Evolutionary conservation across 1,139 yeast species (phyloP).

Genomic region (Yamadazyma songkhlaensis): DNA sequence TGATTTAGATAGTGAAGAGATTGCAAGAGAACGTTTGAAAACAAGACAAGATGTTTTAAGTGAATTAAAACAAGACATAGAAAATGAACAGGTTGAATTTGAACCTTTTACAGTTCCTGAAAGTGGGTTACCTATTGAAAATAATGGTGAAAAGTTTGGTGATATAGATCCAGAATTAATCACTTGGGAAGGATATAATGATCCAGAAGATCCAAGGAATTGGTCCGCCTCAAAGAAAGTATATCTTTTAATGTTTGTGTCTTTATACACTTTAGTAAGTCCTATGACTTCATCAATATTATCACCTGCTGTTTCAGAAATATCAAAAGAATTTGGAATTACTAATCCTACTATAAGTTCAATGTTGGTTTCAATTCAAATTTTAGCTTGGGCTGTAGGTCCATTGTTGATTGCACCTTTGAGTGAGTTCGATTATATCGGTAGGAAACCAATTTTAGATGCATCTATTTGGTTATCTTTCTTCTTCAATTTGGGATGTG

Average conservation of each 20-base stretch:
- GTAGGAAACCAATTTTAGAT: slow-evolving; percentile 40
- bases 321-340: slow-evolving; percentile 33
- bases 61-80: slow-evolving; percentile 25
- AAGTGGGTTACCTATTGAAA: slow-evolving; percentile 26
- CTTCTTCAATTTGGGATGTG: slow-evolving; percentile 40
- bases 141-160: slow-evolving; percentile 37
- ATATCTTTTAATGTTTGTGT: slow-evolving; percentile 31
- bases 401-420: slow-evolving; percentile 45
- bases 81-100: slow-evolving; percentile 7
- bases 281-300: slow-evolving; percentile 48
- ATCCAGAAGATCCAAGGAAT: slow-evolving; percentile 41
- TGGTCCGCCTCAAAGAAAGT: slow-evolving; percentile 31
- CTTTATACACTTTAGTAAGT: slow-evolving; percentile 41
- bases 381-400: slow-evolving; percentile 48
- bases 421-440: slow-evolving; percentile 41
- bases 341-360: slow-evolving; percentile 27
- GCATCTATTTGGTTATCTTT: slow-evolving; percentile 35
- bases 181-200: slow-evolving; percentile 38
- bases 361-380: slow-evolving; percentile 44
- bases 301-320: slow-evolving; percentile 41
- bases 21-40: slow-evolving; percentile 32
- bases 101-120: slow-evolving; percentile 17
- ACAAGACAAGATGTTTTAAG: slow-evolving; percentile 39
- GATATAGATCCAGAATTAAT: slow-evolving; percentile 43
- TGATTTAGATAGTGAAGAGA: slow-evolving; percentile 27